These are phyloP conservation scores for Cotoneaster glaucophyllus DNA, from an alignment of 306 rosid genomes.

Conservation along the genomic window DNA sequence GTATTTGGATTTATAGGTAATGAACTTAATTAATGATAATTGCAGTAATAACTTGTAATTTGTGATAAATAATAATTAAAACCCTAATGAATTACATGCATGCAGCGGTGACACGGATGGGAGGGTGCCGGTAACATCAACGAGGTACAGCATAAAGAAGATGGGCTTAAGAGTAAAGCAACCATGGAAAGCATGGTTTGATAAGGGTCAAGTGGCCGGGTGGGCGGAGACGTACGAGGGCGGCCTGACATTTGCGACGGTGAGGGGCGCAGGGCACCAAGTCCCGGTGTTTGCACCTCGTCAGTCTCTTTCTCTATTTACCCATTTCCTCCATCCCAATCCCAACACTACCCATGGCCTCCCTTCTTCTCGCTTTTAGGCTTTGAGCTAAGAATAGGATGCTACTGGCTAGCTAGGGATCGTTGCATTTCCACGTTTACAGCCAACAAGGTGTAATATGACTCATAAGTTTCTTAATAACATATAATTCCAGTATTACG, in stretches of 20 bases:
- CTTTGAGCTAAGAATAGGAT: neutral
- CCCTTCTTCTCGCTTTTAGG: conserved; percentile 29
- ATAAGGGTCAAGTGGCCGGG: conserved; percentile 44
- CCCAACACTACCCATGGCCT: neutral
- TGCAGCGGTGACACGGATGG: conserved; percentile 70
- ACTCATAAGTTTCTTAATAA: neutral
- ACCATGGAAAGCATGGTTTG: conserved; percentile 62
- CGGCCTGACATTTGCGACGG: conserved; percentile 49
- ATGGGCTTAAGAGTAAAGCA: conserved; percentile 30
- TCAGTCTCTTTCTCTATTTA: conserved; percentile 45
- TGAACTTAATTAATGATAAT: neutral
- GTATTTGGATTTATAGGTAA: conserved; percentile 65
- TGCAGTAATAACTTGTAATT: neutral
- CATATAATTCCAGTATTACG: neutral
- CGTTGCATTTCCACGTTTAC: neutral
- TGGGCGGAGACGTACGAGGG: conserved; percentile 49
- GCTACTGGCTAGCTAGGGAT: neutral
- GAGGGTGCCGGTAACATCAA: conserved; percentile 58
- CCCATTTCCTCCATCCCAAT: conserved; percentile 45
- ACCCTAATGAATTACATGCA: neutral
- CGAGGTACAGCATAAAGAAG: conserved; percentile 48
- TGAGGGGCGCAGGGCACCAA: conserved; percentile 81
- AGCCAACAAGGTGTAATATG: neutral
- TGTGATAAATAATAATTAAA: too few species aligned
- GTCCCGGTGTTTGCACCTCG: conserved; percentile 47